Evolutionary conservation across 768 basidiomycete genomes (phyloP).

Genomic region (Hysterangium stoloniferum): DNA sequence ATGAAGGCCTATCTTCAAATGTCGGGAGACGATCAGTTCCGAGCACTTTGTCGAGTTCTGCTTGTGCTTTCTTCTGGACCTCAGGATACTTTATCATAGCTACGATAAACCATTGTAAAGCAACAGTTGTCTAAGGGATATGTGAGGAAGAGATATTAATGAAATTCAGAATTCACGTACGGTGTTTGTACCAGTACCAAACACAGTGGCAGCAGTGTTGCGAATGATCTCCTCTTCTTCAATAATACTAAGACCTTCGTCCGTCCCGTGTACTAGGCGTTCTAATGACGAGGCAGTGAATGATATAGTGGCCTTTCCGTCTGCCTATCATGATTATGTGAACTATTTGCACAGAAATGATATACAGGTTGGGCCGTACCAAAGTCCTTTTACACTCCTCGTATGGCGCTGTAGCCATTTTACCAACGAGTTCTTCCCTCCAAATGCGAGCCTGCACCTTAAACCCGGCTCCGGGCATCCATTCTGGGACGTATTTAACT

Average conservation of each 20-base stretch:
- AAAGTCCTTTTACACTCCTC: slow-evolving; percentile 29
- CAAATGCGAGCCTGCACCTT: slow-evolving; percentile 41
- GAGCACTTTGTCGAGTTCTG: slow-evolving; percentile 16
- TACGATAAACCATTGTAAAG: slow-evolving; percentile 14
- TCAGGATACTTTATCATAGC: slow-evolving; percentile 17
- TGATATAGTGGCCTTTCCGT: slow-evolving; percentile 20
- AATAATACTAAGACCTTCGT: not conserved
- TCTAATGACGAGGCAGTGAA: slow-evolving; percentile 7
- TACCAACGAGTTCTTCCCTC: slow-evolving; percentile 37
- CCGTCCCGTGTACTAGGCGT: slow-evolving; percentile 18
- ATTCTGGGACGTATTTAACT: slow-evolving; percentile 48
- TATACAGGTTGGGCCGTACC: slow-evolving; percentile 26
- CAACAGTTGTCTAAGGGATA: slow-evolving; percentile 6
- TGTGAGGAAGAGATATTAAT: not conserved
- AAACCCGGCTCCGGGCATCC: slow-evolving; percentile 46
- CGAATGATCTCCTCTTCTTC: slow-evolving; percentile 20
- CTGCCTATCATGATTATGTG: slow-evolving; percentile 11
- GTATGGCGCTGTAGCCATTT: slow-evolving; percentile 43
- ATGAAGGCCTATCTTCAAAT: slow-evolving; percentile 1
- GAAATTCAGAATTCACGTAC: slow-evolving; percentile 18
- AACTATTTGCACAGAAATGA: not conserved
- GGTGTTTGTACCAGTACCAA: slow-evolving; percentile 34
- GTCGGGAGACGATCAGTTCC: slow-evolving; percentile 12
- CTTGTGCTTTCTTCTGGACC: slow-evolving; percentile 15
- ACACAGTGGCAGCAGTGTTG: slow-evolving; percentile 31